These are phyloP conservation scores for Kwoniella europaea DNA, from an alignment of 768 basidiomycete genomes.

Conservation along the genomic window DNA sequence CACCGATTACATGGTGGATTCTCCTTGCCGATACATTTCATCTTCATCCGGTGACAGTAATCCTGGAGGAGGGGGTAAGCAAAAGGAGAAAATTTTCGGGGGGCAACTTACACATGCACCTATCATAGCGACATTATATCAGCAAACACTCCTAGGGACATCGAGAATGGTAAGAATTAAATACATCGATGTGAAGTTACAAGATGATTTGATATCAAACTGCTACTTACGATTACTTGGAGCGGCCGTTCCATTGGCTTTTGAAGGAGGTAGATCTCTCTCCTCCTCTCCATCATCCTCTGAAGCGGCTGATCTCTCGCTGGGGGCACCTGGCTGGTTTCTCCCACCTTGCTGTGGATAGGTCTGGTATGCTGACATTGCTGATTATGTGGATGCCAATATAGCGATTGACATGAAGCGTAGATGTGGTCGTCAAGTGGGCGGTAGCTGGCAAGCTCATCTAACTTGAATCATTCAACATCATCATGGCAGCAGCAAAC, in stretches of 20 bases:
- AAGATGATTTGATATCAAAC: not conserved
- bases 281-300: slow-evolving; percentile 23
- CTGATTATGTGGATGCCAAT: not conserved
- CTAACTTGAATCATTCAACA: not conserved
- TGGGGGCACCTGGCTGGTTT: slow-evolving; percentile 1
- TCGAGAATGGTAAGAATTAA: not conserved
- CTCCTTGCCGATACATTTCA: slow-evolving; percentile 53
- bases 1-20: slow-evolving; percentile 52
- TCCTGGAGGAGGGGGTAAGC: slow-evolving; percentile 25
- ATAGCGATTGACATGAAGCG: not conserved
- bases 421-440: not conserved
- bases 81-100: too few relatives aligned
- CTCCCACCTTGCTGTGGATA: not conserved
- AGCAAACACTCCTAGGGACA: not conserved
- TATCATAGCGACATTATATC: not conserved
- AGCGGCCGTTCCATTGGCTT: slow-evolving; percentile 14
- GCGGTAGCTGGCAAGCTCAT: too few relatives aligned
- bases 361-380: slow-evolving; percentile 11
- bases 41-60: slow-evolving; percentile 53
- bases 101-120: slow-evolving; percentile 33
- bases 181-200: too few relatives aligned
- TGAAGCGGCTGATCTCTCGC: slow-evolving; percentile 19
- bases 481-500: not conserved
- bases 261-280: not conserved
- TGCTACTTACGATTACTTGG: slow-evolving; percentile 18